phyloP scores from a whole-genome alignment of 2,329 filamentous ascomycete species.

The Colletotrichum karsti region DNA sequence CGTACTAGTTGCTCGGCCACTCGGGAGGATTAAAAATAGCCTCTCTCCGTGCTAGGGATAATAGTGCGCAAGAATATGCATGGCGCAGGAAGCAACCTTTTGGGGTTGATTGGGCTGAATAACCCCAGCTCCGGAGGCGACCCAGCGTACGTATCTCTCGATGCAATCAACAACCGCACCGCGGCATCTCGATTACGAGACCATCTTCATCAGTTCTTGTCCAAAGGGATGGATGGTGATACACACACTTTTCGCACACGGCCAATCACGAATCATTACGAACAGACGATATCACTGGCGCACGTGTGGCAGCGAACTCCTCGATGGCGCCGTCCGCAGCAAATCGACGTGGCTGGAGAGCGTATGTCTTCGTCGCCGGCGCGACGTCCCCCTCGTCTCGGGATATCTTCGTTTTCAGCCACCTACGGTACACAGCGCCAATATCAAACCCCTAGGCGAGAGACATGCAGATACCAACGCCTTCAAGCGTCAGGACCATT shows the following conservation, averaged over 20 bases:
- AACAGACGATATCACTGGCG: background rate
- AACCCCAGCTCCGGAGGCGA: background rate
- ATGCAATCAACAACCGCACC: background rate
- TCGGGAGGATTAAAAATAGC: constrained; percentile 11
- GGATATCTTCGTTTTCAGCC: background rate
- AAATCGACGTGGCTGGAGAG: background rate
- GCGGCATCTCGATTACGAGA: background rate
- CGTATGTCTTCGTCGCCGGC: constrained; percentile 5
- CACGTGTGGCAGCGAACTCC: no score
- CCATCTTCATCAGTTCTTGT: background rate
- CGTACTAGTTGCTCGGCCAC: background rate
- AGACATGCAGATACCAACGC: background rate
- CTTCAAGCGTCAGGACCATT: no score
- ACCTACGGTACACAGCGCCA: background rate
- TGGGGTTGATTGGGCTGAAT: background rate
- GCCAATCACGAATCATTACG: background rate
- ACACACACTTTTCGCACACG: background rate
- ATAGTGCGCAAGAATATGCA: no score
- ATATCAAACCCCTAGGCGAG: background rate
- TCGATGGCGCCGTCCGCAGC: background rate
- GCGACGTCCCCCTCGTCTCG: constrained; percentile 4
- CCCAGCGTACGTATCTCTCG: background rate
- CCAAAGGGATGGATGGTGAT: background rate
- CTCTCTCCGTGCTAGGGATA: background rate
- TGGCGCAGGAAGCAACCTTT: background rate